These are phyloP conservation scores for Beauveria brongniartii DNA, from an alignment of 2,329 filamentous ascomycete species.

Conservation along the genomic window DNA sequence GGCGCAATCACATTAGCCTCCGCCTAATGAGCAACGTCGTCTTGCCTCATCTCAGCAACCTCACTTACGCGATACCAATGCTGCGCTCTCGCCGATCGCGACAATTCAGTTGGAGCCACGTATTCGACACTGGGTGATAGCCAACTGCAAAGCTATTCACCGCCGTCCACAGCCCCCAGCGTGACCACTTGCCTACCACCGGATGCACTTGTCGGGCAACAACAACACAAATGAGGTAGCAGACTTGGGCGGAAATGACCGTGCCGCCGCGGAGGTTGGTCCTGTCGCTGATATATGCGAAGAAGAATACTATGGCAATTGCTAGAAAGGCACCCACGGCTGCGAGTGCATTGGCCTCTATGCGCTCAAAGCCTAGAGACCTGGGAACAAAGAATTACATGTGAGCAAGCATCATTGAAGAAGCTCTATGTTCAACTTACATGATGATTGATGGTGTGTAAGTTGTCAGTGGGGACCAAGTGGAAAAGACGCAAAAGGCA, in stretches of 20 bases:
- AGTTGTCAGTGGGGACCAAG: slow-evolving; percentile 43
- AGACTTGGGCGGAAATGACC: slow-evolving; percentile 35
- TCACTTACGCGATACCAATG: slow-evolving; percentile 38
- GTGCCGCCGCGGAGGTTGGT: slow-evolving; percentile 34
- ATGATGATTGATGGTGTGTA: slow-evolving; percentile 41
- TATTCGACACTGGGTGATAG: slow-evolving; percentile 45
- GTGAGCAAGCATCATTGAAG: too few relatives aligned
- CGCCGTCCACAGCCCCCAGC: slow-evolving; percentile 42
- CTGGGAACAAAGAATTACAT: neutral
- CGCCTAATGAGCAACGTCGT: neutral
- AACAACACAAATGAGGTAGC: slow-evolving; percentile 37
- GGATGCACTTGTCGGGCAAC: slow-evolving; percentile 32
- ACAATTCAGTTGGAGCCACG: slow-evolving; percentile 46
- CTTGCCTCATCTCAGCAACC: neutral
- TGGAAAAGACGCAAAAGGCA: slow-evolving; percentile 43
- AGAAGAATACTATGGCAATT: slow-evolving; percentile 38
- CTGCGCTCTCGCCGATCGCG: slow-evolving; percentile 36
- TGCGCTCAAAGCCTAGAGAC: slow-evolving; percentile 34
- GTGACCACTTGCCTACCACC: slow-evolving; percentile 37
- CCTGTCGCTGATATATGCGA: slow-evolving; percentile 39
- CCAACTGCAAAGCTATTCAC: slow-evolving; percentile 43
- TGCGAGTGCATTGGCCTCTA: slow-evolving; percentile 38
- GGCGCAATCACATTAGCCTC: neutral
- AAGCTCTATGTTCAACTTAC: slow-evolving; percentile 14
- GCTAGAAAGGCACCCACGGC: slow-evolving; percentile 35